Percentiles rank a stretch among this genome's conserved stretches.
These are phyloP conservation scores for Boletus patriciae DNA, from an alignment of 768 basidiomycete genomes.

Conservation along the genomic window DNA sequence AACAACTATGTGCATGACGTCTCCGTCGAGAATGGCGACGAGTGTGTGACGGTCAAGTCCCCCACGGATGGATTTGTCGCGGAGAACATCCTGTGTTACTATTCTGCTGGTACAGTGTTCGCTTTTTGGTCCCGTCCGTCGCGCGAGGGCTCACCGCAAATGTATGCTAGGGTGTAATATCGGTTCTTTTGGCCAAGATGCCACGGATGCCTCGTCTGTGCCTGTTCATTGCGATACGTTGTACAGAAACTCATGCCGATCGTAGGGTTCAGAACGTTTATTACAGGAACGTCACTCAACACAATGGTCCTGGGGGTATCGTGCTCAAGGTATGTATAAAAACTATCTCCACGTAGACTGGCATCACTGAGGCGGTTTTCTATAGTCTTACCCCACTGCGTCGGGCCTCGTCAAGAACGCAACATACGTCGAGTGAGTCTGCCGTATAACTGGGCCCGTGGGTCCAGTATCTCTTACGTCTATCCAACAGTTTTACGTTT, in stretches of 20 bases:
- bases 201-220: conserved; percentile 1
- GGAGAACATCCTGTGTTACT: conserved; percentile 13
- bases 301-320: background rate
- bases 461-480: background rate
- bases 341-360: background rate
- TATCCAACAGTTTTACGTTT: conserved; percentile 6
- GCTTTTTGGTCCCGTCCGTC: background rate
- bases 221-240: background rate
- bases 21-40: conserved; percentile 33
- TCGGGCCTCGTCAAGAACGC: conserved; percentile 10
- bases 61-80: conserved; percentile 24
- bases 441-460: background rate
- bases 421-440: conserved; percentile 13
- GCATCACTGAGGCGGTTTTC: background rate
- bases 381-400: conserved; percentile 12
- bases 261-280: conserved; percentile 8
- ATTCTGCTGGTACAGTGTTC: conserved; percentile 7
- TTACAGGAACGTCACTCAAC: conserved; percentile 9
- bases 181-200: conserved; percentile 7
- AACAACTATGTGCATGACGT: conserved; percentile 36
- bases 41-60: conserved; percentile 37
- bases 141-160: background rate
- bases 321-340: conserved; percentile 11
- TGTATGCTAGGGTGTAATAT: conserved; percentile 14
- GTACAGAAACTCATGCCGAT: background rate